Base-by-base conservation (phyloP, 768 basidiomycete genomes). In the Ramaria sp. region DNA sequence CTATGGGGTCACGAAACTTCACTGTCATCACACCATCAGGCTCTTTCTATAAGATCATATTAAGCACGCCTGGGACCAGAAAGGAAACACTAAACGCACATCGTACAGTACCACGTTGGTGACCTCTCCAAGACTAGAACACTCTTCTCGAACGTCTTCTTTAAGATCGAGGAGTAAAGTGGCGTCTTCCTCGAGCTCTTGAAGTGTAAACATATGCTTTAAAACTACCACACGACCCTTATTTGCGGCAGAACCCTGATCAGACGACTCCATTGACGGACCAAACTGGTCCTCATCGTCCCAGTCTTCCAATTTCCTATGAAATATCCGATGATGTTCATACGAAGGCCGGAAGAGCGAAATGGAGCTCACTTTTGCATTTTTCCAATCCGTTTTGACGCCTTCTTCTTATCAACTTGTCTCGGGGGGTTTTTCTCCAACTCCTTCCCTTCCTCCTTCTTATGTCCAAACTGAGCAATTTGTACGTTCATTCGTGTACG, bases 41-140 rank as follows among this genome's bases (percentile, higher is more conserved):
- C 66, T 99, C 96, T 74, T 85, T 81, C 93, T 99, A 69, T 39
- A 56, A 20, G 39, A 9, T 5, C 43, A 13, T 8, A 30, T 20
- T 37, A 52, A 13, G 51, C 44, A 38, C 22, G 50, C 55, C 16
- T 8, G 32, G 10, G 55, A 36, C 25, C 43, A 27, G 42, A 28
- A 32, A 36, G 52, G 47, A 30, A 16, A 43, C 1, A 9, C 36
- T 51, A 24, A 54, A 48, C 13, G 67, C 66, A 95, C 95, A 70
- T 99, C 95, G 63, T 95, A 98, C 38, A 99, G 68, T 28, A 91
- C 83, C 1, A 97, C 88, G 61, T 92, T 97, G 0, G 96, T 98
- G 3, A 99, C 96, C 61, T 94, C 89, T 27, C 96, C 96, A 12
- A 98, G 67, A 0, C 78, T 77, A 48, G 87, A 81, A 58, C 92